phyloP scores from a whole-genome alignment of 2,329 filamentous ascomycete genomes.

The Diaporthe sp. region DNA sequence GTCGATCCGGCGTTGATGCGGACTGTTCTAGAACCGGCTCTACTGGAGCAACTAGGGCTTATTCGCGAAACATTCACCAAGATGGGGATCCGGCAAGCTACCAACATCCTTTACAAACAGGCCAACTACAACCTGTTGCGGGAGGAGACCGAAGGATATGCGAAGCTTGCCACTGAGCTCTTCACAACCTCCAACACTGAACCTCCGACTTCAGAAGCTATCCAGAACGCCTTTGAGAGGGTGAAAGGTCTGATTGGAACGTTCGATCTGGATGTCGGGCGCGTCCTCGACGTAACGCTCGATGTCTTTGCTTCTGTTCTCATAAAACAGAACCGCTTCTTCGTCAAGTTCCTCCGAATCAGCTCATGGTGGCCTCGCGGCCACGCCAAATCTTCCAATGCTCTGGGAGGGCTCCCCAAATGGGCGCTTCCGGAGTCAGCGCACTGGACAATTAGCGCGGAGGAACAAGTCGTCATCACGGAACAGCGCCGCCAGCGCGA shows the following conservation, averaged over 20 bases:
- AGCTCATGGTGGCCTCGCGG: constrained; percentile 97
- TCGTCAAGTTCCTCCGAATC: constrained; percentile 89
- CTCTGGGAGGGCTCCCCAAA: constrained; percentile 78
- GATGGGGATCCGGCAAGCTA: constrained; percentile 89
- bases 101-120: constrained; percentile 93
- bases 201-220: constrained; percentile 80
- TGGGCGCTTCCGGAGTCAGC: constrained; percentile 85
- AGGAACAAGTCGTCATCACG: constrained; percentile 73
- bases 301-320: constrained; percentile 95
- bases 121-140: constrained; percentile 96
- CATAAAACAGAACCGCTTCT: constrained; percentile 93
- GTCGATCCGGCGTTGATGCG: constrained; percentile 82
- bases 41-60: constrained; percentile 82
- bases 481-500: constrained; percentile 76
- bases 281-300: constrained; percentile 92
- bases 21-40: constrained; percentile 82
- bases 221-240: constrained; percentile 88
- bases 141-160: constrained; percentile 97
- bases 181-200: constrained; percentile 88
- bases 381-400: constrained; percentile 59
- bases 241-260: constrained; percentile 96
- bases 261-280: constrained; percentile 95
- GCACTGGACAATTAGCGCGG: constrained; percentile 74
- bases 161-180: constrained; percentile 94
- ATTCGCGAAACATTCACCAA: constrained; percentile 88